A percentile compares a stretch with the other conserved stretches of the same genome.
phyloP scores from a whole-genome alignment of 2,329 filamentous ascomycete species.

The Penicillium frequentans region DNA sequence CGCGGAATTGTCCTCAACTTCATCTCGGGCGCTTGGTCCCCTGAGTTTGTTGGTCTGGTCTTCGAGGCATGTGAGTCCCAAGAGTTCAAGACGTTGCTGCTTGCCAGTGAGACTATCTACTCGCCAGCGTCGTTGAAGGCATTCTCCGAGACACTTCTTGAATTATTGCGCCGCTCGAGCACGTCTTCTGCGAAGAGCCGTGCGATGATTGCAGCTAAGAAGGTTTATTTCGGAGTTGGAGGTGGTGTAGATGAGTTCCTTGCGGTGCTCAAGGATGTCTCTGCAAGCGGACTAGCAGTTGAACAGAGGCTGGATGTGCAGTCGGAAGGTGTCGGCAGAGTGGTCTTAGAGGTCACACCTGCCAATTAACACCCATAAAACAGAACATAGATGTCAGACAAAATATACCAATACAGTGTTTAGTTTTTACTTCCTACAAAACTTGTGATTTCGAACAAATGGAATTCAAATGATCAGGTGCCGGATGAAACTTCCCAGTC shows the following conservation, averaged over 20 bases:
- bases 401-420: neutral
- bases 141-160: slow-evolving; percentile 57
- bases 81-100: slow-evolving; percentile 48
- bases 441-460: slow-evolving; percentile 18
- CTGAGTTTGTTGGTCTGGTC: slow-evolving; percentile 46
- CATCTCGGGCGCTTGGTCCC: slow-evolving; percentile 61
- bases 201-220: slow-evolving; percentile 62
- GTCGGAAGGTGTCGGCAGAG: slow-evolving; percentile 45
- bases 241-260: slow-evolving; percentile 63
- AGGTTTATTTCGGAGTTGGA: slow-evolving; percentile 67
- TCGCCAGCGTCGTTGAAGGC: slow-evolving; percentile 53
- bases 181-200: slow-evolving; percentile 32
- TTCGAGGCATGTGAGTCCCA: slow-evolving; percentile 32
- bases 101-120: slow-evolving; percentile 67
- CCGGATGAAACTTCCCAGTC: slow-evolving; percentile 25
- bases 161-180: slow-evolving; percentile 47
- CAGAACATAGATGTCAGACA: neutral
- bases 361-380: slow-evolving; percentile 1
- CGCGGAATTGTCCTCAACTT: slow-evolving; percentile 53
- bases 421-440: neutral
- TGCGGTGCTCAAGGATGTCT: slow-evolving; percentile 29
- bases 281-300: slow-evolving; percentile 27
- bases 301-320: slow-evolving; percentile 38
- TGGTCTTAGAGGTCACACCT: slow-evolving; percentile 40
- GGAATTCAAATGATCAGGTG: slow-evolving; percentile 28